Percentiles rank a stretch among this genome's conserved stretches.
Conservation (phyloP, 805 yeast genomes). For the Komagataella mondaviorum region DNA sequence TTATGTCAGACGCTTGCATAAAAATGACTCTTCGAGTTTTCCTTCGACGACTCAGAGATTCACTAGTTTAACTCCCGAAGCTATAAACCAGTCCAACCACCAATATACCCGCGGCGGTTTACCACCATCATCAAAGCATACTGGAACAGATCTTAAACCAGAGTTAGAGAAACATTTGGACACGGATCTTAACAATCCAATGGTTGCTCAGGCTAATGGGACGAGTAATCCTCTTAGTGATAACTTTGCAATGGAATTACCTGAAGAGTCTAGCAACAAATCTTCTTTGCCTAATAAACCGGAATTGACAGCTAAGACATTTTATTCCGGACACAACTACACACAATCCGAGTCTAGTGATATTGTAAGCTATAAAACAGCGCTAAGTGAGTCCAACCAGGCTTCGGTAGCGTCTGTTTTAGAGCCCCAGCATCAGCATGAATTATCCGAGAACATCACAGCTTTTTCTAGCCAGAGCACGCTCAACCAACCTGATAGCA, state of each 20-base stretch:
- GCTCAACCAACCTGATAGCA: not conserved
- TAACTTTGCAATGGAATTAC: not conserved
- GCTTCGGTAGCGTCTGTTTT: not conserved
- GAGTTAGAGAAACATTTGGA: not conserved
- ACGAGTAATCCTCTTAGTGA: not conserved
- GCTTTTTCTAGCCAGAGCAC: not conserved
- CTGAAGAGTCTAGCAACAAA: not conserved
- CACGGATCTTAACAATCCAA: not conserved
- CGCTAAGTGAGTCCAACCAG: not conserved
- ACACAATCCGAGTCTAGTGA: not conserved
- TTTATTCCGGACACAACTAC: not conserved
- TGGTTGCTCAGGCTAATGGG: not conserved
- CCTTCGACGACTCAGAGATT: slow-evolving; percentile 4
- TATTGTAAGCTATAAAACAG: not conserved
- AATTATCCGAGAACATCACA: not conserved
- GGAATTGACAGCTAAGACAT: not conserved
- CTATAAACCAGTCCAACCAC: slow-evolving; percentile 3
- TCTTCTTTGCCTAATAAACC: not conserved
- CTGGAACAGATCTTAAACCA: not conserved
- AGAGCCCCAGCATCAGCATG: not conserved
- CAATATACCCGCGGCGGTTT: not conserved
- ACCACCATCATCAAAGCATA: not conserved
- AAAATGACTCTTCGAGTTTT: slow-evolving; percentile 5
- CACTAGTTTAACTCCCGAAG: slow-evolving; percentile 4
- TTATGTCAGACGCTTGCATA: slow-evolving; percentile 4